These are phyloP conservation scores for Suhomyces pyralidae DNA, from an alignment of 805 yeast genomes.

Conservation along the genomic window DNA sequence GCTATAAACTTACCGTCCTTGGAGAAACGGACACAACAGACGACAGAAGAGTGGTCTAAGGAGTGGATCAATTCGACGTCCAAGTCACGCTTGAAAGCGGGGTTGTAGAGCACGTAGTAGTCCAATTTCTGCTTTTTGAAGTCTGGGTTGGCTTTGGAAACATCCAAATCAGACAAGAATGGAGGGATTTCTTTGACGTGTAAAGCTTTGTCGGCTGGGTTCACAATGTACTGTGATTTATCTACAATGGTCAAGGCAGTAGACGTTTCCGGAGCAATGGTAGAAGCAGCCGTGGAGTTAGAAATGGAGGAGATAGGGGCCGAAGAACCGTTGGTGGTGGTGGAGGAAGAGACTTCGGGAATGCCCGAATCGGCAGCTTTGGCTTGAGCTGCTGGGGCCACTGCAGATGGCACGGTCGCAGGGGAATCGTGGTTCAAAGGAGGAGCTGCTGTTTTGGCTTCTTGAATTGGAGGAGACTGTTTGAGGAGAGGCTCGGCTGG, in stretches of 20 bases:
- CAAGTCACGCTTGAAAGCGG: constrained; percentile 60
- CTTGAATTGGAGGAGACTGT: constrained; percentile 18
- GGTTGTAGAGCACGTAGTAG: constrained; percentile 87
- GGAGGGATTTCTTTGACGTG: constrained; percentile 79
- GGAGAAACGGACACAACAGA: constrained; percentile 92
- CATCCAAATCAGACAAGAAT: constrained; percentile 76
- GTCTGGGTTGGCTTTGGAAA: constrained; percentile 68
- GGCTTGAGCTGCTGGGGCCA: constrained; percentile 6
- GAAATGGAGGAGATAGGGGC: constrained; percentile 7
- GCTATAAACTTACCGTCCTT: constrained; percentile 90
- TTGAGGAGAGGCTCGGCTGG: constrained; percentile 13
- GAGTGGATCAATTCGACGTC: constrained; percentile 90
- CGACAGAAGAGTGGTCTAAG: constrained; percentile 89
- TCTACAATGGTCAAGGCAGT: constrained; percentile 37
- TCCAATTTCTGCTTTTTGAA: constrained; percentile 80
- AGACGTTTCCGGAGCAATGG: constrained; percentile 24
- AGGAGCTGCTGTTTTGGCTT: constrained; percentile 10
- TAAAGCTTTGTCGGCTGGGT: constrained; percentile 43
- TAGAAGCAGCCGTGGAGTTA: constrained; percentile 19
- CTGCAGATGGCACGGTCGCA: constrained; percentile 8
- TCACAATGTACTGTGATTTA: constrained; percentile 40
- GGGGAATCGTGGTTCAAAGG: background rate
- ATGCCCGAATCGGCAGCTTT: constrained; percentile 12
- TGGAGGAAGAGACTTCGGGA: background rate
- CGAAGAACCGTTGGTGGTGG: constrained; percentile 13